Base-by-base conservation (phyloP, 2,329 filamentous ascomycete genomes). In the Knufia petricola region DNA sequence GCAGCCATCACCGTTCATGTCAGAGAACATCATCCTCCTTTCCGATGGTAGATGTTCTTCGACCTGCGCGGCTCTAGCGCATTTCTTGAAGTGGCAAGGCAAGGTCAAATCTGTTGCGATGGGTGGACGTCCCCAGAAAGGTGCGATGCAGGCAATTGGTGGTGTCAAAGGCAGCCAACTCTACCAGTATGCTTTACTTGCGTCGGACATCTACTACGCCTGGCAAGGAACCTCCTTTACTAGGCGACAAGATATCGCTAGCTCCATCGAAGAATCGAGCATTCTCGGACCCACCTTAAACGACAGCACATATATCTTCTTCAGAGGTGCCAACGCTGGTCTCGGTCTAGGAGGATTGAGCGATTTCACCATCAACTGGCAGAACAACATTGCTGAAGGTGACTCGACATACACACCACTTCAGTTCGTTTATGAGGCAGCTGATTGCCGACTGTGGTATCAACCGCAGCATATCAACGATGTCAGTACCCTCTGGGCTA, bases 371-470 rank as follows among this genome's bases (percentile, higher is more conserved):
- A 55, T 74, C 52, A 75, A 75, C 53, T 59, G 68, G 17, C 61
- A 66, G 36, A 70, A 74, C 50, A 61, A 69, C 36, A 69, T 72
- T 49, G 66, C 67, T 45, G 64, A 69, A 4, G 66, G 64, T 23
- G 70, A 72, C 43, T 56, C 69, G 17, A 48, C 63, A 38, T 60
- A 64, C 36, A 60, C 69, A 0, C 74, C 79, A 10, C 62, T 74
- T 10, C 81, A 84, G 55, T 84, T 82, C 57, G 63, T 75, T 1
- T 77, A 78, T 49, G 74, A 81, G 53, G 71, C 77, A 1, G 76
- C 79, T 1, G 75, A 79, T 55, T 84, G 79, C 54, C 68, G 78
- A 19, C 12, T 53, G n/a, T 53, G 34, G 36, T 53, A 39, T 28
- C 37, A 38, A 17, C 49, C 49, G 2, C 34, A 47, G 41, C 41